Conservation (phyloP, 805 yeast genomes). For the Kazachstania kunashirensis region DNA sequence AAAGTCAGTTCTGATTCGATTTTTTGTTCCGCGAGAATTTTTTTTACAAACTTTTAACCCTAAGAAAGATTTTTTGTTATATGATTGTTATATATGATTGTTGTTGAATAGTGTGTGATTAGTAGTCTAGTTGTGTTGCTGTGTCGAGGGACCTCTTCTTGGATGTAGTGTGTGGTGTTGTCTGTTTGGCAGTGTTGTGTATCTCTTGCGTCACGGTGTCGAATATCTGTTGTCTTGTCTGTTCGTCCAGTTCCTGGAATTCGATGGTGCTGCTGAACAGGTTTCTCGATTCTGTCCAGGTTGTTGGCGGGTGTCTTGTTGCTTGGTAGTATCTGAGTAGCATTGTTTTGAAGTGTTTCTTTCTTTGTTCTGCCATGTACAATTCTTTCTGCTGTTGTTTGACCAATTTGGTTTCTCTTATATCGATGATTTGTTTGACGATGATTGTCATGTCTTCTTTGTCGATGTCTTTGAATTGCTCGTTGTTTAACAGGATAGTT, state of each 20-base stretch:
- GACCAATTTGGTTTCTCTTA: conserved; percentile 17
- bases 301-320: conserved; percentile 16
- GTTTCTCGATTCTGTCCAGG: conserved; percentile 32
- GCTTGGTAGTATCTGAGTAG: conserved; percentile 7
- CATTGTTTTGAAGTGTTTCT: conserved; percentile 20
- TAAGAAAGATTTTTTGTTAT: no score
- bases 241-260: conserved; percentile 29
- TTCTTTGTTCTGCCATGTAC: conserved; percentile 16
- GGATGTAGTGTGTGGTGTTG: no score
- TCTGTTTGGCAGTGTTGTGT: no score
- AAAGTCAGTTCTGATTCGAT: no score
- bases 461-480: conserved; percentile 21
- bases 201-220: no score
- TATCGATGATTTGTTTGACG: conserved; percentile 21
- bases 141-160: conserved; percentile 21
- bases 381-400: conserved; percentile 14
- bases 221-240: no score
- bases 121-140: conserved; percentile 24
- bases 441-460: conserved; percentile 8
- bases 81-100: no score
- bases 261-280: conserved; percentile 27
- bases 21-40: no score
- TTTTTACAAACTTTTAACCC: no score
- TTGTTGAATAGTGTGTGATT: background rate
- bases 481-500: conserved; percentile 13